These are phyloP conservation scores for Chytriomyces sp. DNA, from an alignment of 192 early-diverging fungal species.

Conservation along the genomic window DNA sequence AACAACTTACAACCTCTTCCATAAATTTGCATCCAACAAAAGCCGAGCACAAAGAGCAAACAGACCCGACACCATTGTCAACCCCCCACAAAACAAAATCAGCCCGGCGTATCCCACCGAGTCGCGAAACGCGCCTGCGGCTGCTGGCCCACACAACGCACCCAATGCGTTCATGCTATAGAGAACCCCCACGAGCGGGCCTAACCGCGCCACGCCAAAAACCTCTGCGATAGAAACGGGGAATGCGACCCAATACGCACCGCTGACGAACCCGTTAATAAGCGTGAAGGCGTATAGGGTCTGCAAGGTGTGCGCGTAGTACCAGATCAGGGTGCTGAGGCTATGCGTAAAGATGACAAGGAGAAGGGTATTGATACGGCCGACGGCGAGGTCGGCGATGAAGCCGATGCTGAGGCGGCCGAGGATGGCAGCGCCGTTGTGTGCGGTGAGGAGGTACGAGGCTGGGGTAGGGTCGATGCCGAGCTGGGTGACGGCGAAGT, in stretches of 20 bases:
- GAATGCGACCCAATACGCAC: slow-evolving; percentile 49
- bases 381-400: slow-evolving; percentile 57
- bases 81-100: slow-evolving; percentile 18
- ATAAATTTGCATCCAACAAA: background rate
- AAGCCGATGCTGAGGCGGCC: slow-evolving; percentile 67
- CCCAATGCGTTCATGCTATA: slow-evolving; percentile 27
- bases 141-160: slow-evolving; percentile 10
- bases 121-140: slow-evolving; percentile 14
- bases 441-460: slow-evolving; percentile 49
- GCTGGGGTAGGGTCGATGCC: slow-evolving; percentile 7
- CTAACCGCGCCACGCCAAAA: slow-evolving; percentile 23
- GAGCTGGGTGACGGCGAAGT: background rate
- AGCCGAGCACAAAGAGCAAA: background rate
- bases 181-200: slow-evolving; percentile 18
- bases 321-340: slow-evolving; percentile 41
- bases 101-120: background rate
- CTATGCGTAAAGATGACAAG: slow-evolving; percentile 38
- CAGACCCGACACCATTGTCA: background rate
- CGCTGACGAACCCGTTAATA: slow-evolving; percentile 47
- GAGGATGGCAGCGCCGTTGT: slow-evolving; percentile 63
- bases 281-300: slow-evolving; percentile 41
- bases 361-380: slow-evolving; percentile 65
- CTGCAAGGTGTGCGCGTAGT: slow-evolving; percentile 45
- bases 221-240: slow-evolving; percentile 29
- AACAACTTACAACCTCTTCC: background rate